Conservation (phyloP, 371 early-diverging fungal species). For the Actinomucor elegans region DNA sequence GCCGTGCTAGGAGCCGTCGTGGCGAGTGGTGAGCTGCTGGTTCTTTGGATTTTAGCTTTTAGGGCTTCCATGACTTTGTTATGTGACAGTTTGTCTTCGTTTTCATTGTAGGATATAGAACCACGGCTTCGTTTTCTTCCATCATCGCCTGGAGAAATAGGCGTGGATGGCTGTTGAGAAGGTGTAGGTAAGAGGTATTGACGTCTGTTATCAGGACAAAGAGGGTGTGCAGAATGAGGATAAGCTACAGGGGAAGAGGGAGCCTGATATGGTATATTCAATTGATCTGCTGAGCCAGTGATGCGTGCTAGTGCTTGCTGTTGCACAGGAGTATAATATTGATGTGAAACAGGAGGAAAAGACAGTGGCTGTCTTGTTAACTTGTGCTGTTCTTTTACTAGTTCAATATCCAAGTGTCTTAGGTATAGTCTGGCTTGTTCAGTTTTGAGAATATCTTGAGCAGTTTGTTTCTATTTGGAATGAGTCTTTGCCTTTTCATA, state of each 20-base stretch:
- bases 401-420: constrained; percentile 37
- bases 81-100: constrained; percentile 24
- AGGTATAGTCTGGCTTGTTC: constrained; percentile 41
- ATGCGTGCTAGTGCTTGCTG: constrained; percentile 43
- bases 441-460: constrained; percentile 28
- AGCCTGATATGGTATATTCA: constrained; percentile 1
- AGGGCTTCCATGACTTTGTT: constrained; percentile 49
- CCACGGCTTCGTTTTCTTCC: constrained; percentile 12
- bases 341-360: constrained; percentile 2
- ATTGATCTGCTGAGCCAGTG: constrained; percentile 13
- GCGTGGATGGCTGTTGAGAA: constrained; percentile 7
- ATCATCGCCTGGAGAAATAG: constrained; percentile 5
- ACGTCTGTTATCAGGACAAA: constrained; percentile 25
- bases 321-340: constrained; percentile 13
- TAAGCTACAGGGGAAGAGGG: constrained; percentile 27
- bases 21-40: constrained; percentile 15
- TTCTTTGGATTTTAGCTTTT: constrained; percentile 46
- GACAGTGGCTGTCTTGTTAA: neutral
- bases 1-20: constrained; percentile 11
- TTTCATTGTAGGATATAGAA: constrained; percentile 6
- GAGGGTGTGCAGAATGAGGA: constrained; percentile 45
- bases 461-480: constrained; percentile 38
- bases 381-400: constrained; percentile 30
- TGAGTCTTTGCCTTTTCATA: neutral
- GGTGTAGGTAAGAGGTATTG: constrained; percentile 7